These are phyloP conservation scores for Pleurotus salmoneostramineus DNA, from an alignment of 768 basidiomycete species.

Conservation along the genomic window DNA sequence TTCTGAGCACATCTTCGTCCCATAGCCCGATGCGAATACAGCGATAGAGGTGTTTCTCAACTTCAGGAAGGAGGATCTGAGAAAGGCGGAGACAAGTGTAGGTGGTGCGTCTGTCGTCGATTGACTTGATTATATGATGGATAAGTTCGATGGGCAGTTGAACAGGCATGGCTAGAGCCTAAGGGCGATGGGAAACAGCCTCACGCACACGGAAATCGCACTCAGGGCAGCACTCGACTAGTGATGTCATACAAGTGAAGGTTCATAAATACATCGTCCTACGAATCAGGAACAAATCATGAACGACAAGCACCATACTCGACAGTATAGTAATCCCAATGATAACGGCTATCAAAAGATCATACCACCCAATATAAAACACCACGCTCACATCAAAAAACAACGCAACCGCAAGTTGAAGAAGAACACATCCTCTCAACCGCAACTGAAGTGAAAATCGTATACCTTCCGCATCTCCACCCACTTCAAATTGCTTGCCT, in stretches of 20 bases:
- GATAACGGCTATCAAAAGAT: not conserved
- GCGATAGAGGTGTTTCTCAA: not conserved
- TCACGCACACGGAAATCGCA: too few species aligned
- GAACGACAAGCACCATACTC: not conserved
- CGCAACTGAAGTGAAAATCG: not conserved
- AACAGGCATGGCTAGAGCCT: not conserved
- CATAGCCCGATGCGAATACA: not conserved
- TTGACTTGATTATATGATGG: not conserved
- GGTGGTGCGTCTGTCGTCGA: not conserved
- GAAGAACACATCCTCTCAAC: not conserved
- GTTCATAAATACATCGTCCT: too few species aligned
- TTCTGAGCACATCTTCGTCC: not conserved
- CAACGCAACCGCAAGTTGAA: not conserved
- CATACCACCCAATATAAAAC: not conserved
- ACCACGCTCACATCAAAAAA: conserved; percentile 1
- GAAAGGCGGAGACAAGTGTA: not conserved
- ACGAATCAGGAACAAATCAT: not conserved
- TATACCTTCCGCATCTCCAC: too few species aligned
- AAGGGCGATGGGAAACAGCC: too few species aligned
- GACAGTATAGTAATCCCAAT: not conserved
- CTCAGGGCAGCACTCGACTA: too few species aligned
- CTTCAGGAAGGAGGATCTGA: not conserved
- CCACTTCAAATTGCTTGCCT: not conserved
- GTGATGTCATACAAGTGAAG: too few species aligned
- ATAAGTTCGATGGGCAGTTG: not conserved